These are phyloP conservation scores for Colletotrichum sp. DNA, from an alignment of 2,329 filamentous ascomycete genomes.

Conservation along the genomic window DNA sequence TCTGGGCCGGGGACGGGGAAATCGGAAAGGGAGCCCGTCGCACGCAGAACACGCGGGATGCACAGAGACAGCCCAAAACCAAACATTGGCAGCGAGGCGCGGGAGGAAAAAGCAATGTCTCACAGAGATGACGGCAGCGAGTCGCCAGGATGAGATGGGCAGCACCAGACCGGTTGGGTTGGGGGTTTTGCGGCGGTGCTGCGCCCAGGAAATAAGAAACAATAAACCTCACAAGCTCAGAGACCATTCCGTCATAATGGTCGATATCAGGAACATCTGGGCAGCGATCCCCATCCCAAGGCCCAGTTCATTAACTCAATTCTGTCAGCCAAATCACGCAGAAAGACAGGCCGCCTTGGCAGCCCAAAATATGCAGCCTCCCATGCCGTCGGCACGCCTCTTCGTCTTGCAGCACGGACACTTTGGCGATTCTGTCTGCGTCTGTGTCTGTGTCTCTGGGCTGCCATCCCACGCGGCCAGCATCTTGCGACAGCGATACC, in stretches of 20 bases:
- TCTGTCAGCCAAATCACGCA: background rate
- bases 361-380: background rate
- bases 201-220: background rate
- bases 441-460: background rate
- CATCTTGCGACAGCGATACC: background rate
- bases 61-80: background rate
- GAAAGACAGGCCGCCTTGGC: background rate
- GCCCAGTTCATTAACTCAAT: background rate
- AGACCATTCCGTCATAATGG: background rate
- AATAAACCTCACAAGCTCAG: background rate
- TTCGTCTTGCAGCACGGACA: background rate
- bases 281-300: slow-evolving; percentile 3
- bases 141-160: background rate
- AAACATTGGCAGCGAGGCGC: background rate
- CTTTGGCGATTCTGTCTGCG: background rate
- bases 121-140: background rate
- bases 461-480: background rate
- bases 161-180: background rate
- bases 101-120: background rate
- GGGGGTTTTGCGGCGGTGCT: background rate
- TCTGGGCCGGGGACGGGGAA: background rate
- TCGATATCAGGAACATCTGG: background rate
- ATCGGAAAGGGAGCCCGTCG: slow-evolving; percentile 3
- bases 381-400: background rate
- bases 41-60: background rate